Evolutionary conservation across 495 filamentous ascomycete genomes (phyloP), one percentile per base, ranked within the genome.

Genomic region (Achaetomiella virescens): DNA sequence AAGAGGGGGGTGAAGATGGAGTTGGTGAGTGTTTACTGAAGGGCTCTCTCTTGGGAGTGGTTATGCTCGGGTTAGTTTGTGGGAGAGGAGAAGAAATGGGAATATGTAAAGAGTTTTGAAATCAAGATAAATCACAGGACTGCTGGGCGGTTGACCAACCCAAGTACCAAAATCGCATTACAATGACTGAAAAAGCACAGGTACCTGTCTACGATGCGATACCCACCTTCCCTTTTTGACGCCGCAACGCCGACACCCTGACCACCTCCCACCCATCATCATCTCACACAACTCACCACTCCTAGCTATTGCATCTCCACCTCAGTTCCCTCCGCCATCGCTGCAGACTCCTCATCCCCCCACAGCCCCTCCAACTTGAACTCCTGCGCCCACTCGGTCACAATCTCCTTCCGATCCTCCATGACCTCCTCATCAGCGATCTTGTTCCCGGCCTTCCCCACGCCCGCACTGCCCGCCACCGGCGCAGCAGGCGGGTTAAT

Each of bases 311-410:
- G 43, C 65, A 67, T 69, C 53, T 69, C 66, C 37, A 66, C 57
- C 49, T 72, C 66, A 55, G 67, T 52, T 38, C 3, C 44, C 65
- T 69, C 69, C 25, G 47, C 65, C 38, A 63, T 67, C 3, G n/a
- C n/a, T n/a, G n/a, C n/a, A n/a, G n/a, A n/a, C 41, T 63, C 65
- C 27, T 67, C 71, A 55, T 88, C 82, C 1, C 87, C 89, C 87
- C 88, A 95, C n/a, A 98, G 68, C 0, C 91, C 93, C 63, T 97
- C 93, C 33, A 98, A 78, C 76, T 91, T 91, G 71, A 98, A 97
- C 73, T 97, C 95, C 69, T 86, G 81, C 4, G 91, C 89, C 95
- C 93, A 97, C 70, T 93, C 84, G 18, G 84, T 87, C 17, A 97
- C 93, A 61, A 98, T 87, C 71, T 86, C 81, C 70, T 90, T 90